These are phyloP conservation scores for Metarhizium album DNA, from an alignment of 2,329 filamentous ascomycete genomes.

Conservation along the genomic window DNA sequence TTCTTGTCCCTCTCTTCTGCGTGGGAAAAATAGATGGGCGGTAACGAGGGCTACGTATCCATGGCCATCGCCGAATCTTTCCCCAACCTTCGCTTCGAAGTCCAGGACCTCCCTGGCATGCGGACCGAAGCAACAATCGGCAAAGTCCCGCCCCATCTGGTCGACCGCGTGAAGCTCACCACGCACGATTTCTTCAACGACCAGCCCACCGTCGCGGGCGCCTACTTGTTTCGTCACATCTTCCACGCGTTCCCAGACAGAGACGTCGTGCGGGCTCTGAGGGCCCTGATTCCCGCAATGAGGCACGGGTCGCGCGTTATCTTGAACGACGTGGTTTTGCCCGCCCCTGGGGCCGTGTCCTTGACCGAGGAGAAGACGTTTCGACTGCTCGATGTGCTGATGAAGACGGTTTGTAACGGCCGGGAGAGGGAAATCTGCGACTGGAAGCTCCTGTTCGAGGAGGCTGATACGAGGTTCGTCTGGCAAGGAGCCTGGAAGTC, in stretches of 20 bases:
- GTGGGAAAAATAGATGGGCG: slow-evolving; percentile 14
- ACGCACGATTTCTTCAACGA: slow-evolving; percentile 42
- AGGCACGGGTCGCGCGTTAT: slow-evolving; percentile 35
- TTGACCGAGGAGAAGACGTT: slow-evolving; percentile 27
- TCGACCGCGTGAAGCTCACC: slow-evolving; percentile 25
- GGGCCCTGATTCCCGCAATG: slow-evolving; percentile 36
- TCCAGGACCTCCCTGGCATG: slow-evolving; percentile 36
- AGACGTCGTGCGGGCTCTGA: slow-evolving; percentile 30
- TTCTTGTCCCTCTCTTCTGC: neutral
- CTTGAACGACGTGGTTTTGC: slow-evolving; percentile 26
- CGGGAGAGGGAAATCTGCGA: slow-evolving; percentile 33
- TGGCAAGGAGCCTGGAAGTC: slow-evolving; percentile 20
- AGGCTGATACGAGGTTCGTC: slow-evolving; percentile 26
- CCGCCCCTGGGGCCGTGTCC: slow-evolving; percentile 18
- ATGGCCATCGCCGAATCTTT: slow-evolving; percentile 14
- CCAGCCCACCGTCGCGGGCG: slow-evolving; percentile 38
- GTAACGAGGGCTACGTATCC: slow-evolving; percentile 15
- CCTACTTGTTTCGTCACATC: slow-evolving; percentile 45
- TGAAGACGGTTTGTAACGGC: slow-evolving; percentile 35
- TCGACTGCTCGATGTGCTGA: slow-evolving; percentile 32
- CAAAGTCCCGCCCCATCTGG: slow-evolving; percentile 20
- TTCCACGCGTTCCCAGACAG: slow-evolving; percentile 45
- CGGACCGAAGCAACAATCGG: slow-evolving; percentile 23
- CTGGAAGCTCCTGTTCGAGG: slow-evolving; percentile 29
- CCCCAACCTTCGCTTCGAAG: slow-evolving; percentile 28